Conservation (phyloP, 441 rosid genomes). For the Adansonia rubrostipa region DNA sequence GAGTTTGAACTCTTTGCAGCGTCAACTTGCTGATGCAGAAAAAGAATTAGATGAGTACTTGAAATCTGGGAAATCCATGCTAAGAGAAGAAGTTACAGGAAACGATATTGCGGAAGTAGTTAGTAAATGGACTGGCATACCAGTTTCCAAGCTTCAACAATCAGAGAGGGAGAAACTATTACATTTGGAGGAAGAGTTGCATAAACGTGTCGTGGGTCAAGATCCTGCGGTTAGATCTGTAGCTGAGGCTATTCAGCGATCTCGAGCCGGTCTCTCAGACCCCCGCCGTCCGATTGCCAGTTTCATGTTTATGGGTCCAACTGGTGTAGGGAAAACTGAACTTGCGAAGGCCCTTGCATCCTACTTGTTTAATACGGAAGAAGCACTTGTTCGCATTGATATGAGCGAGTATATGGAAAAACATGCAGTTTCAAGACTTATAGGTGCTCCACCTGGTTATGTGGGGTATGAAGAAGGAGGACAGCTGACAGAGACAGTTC, state of each 20-base stretch:
- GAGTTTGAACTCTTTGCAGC: constrained; percentile 84
- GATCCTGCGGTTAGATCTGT: constrained; percentile 89
- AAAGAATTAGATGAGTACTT: constrained; percentile 85
- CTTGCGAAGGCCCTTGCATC: constrained; percentile 94
- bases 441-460: constrained; percentile 99
- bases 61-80: constrained; percentile 91
- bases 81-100: constrained; percentile 94
- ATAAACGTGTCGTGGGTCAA: constrained; percentile 92
- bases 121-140: constrained; percentile 98
- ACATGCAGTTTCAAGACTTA: constrained; percentile 91
- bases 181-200: constrained; percentile 85
- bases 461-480: constrained; percentile 99
- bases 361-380: constrained; percentile 91
- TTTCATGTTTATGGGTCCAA: constrained; percentile 99
- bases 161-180: constrained; percentile 87
- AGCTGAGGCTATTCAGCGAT: constrained; percentile 95
- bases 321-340: constrained; percentile 99
- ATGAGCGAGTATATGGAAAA: constrained; percentile 99
- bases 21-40: constrained; percentile 82
- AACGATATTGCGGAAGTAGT: constrained; percentile 94
- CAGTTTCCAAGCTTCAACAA: constrained; percentile 91
- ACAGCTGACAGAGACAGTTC: constrained; percentile 88
- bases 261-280: constrained; percentile 96
- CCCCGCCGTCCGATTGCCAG: constrained; percentile 97
- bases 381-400: constrained; percentile 90